A percentile compares a stretch with the other conserved stretches of the same genome.
phyloP scores from a whole-genome alignment of 2,329 filamentous ascomycete species.

The Aspergillus sp. region DNA sequence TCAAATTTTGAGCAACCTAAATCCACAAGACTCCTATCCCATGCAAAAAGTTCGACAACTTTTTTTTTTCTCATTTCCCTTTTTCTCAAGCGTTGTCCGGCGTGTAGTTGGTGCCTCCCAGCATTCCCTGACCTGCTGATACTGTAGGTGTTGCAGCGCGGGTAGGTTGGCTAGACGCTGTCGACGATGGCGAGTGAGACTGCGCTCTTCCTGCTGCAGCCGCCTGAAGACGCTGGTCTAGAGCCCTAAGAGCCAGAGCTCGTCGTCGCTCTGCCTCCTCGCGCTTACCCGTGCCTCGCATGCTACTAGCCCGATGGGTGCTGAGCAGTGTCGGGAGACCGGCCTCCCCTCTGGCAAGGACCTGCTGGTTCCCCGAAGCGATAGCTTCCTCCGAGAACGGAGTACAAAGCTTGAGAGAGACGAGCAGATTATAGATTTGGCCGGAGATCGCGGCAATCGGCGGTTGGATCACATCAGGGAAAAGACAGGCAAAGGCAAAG shows the following conservation, averaged over 20 bases:
- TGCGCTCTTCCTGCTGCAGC: slow-evolving; percentile 55
- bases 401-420: slow-evolving; percentile 69
- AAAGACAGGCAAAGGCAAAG: slow-evolving; percentile 93
- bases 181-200: slow-evolving; percentile 22
- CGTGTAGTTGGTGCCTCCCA: slow-evolving; percentile 65
- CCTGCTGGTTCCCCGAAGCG: slow-evolving; percentile 64
- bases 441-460: slow-evolving; percentile 67
- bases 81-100: slow-evolving; percentile 49
- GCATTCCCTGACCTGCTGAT: slow-evolving; percentile 50
- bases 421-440: slow-evolving; percentile 65
- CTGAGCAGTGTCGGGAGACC: slow-evolving; percentile 55
- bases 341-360: slow-evolving; percentile 57
- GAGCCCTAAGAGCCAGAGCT: slow-evolving; percentile 78
- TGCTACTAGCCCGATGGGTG: slow-evolving; percentile 31
- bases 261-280: slow-evolving; percentile 88
- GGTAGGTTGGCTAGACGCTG: slow-evolving; percentile 24
- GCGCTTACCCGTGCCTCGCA: slow-evolving; percentile 57
- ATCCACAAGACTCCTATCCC: background rate
- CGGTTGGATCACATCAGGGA: slow-evolving; percentile 76
- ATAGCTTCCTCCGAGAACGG: slow-evolving; percentile 80
- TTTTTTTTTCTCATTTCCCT: background rate
- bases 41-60: background rate
- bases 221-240: slow-evolving; percentile 88
- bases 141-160: slow-evolving; percentile 51
- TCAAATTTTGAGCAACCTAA: slow-evolving; percentile 8